Percentiles rank a stretch among this genome's conserved stretches.
phyloP scores from a whole-genome alignment of 2,329 filamentous ascomycete species.

The Sporothrix brunneoviolacea region DNA sequence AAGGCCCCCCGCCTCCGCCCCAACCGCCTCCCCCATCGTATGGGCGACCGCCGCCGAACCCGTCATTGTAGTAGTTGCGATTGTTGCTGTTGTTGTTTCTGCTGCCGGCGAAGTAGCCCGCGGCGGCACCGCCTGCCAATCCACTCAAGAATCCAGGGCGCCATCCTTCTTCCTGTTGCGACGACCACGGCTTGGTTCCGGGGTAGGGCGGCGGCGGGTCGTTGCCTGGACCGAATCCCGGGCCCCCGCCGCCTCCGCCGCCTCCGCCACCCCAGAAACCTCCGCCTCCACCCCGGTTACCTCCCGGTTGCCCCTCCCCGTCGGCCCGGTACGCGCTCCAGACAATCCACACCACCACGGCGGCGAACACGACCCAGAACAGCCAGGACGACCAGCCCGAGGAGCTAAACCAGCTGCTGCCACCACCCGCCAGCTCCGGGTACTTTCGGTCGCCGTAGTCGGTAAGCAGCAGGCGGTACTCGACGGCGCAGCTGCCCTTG shows the following conservation, averaged over 20 bases:
- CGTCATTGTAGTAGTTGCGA: constrained; percentile 17
- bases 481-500: constrained; percentile 86
- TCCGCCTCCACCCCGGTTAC: constrained; percentile 24
- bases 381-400: constrained; percentile 23
- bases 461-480: constrained; percentile 77
- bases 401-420: constrained; percentile 23
- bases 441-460: constrained; percentile 66
- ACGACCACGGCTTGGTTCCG: constrained; percentile 32
- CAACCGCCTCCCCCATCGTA: too few species aligned
- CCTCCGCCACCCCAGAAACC: constrained; percentile 33
- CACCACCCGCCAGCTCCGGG: constrained; percentile 44
- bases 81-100: constrained; percentile 33
- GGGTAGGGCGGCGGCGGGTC: constrained; percentile 51
- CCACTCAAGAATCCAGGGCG: constrained; percentile 70
- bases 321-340: constrained; percentile 42
- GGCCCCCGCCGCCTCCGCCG: constrained; percentile 32
- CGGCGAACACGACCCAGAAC: constrained; percentile 58
- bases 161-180: constrained; percentile 42
- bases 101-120: constrained; percentile 56
- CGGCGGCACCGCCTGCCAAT: constrained; percentile 60
- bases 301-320: neutral
- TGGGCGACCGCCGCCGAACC: constrained; percentile 11
- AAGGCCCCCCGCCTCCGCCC: constrained; percentile 26
- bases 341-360: constrained; percentile 54
- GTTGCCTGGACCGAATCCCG: constrained; percentile 27